phyloP scores from a whole-genome alignment of 768 basidiomycete species.

The Lactarius indigo region DNA sequence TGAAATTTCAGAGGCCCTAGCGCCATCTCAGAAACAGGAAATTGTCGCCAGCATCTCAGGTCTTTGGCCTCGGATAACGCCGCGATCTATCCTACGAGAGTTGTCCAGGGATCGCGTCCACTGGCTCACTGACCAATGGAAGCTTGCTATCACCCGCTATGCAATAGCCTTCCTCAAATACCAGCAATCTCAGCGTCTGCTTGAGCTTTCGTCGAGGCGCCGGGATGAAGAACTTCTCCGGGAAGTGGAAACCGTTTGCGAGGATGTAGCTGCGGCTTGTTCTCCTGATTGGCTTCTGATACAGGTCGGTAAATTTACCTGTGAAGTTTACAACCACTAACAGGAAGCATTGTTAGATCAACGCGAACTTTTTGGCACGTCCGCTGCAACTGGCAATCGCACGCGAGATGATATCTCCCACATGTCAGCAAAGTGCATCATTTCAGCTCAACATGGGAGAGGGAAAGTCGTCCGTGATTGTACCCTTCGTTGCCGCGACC shows the following conservation, averaged over 20 bases:
- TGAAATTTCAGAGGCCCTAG: neutral
- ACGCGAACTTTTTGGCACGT: conserved; percentile 43
- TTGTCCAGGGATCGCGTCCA: conserved; percentile 26
- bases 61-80: conserved; percentile 17
- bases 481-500: conserved; percentile 40
- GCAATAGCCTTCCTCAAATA: conserved; percentile 3
- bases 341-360: conserved; percentile 34
- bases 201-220: conserved; percentile 5
- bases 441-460: conserved; percentile 60
- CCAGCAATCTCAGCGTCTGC: conserved; percentile 13
- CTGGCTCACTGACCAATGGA: conserved; percentile 4
- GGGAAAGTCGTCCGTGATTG: conserved; percentile 51
- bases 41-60: neutral
- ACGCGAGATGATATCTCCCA: conserved; percentile 45
- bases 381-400: conserved; percentile 42
- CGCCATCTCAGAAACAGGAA: neutral
- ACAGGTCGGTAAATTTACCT: neutral
- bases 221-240: conserved; percentile 4
- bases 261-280: neutral
- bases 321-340: neutral
- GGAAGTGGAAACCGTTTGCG: neutral
- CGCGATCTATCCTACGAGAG: conserved; percentile 18
- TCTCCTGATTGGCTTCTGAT: conserved; percentile 16
- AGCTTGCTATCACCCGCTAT: neutral
- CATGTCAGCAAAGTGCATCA: conserved; percentile 34